A percentile compares a stretch with the other conserved stretches of the same genome.
These are phyloP conservation scores for Oidium heveae DNA, from an alignment of 2,329 filamentous ascomycete species.

Conservation along the genomic window DNA sequence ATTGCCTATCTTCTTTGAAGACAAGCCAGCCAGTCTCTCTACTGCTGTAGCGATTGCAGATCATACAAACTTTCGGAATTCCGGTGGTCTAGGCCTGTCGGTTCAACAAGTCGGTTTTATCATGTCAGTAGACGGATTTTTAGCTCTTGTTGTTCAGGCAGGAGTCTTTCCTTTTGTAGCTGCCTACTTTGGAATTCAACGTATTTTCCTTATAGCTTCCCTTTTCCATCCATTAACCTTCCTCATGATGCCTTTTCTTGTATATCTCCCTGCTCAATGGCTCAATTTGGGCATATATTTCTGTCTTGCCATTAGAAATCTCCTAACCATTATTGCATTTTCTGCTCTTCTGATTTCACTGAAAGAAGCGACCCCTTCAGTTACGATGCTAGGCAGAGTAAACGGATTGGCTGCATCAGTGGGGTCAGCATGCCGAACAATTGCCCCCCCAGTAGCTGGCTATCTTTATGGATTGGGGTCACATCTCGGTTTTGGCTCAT, in stretches of 20 bases:
- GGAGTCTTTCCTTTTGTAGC: constrained; percentile 36
- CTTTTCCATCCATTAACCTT: constrained; percentile 37
- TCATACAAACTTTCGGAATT: constrained; percentile 18
- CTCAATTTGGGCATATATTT: constrained; percentile 32
- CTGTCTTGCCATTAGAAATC: constrained; percentile 23
- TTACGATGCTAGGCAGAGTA: constrained; percentile 32
- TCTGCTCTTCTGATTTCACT: constrained; percentile 40
- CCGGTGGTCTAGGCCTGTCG: constrained; percentile 36
- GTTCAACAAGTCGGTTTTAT: constrained; percentile 35
- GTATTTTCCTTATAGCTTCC: constrained; percentile 28
- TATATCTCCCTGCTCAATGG: constrained; percentile 24
- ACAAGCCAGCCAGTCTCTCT: constrained; percentile 21
- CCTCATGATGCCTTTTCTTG: constrained; percentile 30
- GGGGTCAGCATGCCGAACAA: constrained; percentile 39
- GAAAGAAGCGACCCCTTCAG: constrained; percentile 36
- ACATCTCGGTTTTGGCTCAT: constrained; percentile 29
- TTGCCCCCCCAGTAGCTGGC: constrained; percentile 38
- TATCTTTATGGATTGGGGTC: constrained; percentile 36
- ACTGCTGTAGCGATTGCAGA: constrained; percentile 18
- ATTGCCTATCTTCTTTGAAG: constrained; percentile 79
- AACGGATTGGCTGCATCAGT: constrained; percentile 41
- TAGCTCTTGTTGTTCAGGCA: constrained; percentile 32
- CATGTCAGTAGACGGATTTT: constrained; percentile 31
- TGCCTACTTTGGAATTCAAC: constrained; percentile 30
- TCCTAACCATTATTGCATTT: constrained; percentile 36